phyloP scores from a whole-genome alignment of 176 grass and related monocot species.

The Carex kokanica region DNA sequence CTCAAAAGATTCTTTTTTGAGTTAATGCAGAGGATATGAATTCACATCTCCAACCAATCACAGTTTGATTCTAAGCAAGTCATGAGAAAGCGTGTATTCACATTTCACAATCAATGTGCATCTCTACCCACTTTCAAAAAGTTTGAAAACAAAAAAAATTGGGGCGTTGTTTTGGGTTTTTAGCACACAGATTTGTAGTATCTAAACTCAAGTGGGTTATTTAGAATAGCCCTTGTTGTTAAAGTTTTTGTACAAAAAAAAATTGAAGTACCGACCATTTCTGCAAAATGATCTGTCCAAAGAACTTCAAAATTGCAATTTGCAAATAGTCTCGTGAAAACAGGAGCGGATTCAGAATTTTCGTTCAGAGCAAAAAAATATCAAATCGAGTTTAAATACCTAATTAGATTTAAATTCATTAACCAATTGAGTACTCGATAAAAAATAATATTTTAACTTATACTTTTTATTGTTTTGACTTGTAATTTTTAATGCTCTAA shows the following conservation, averaged over 20 bases:
- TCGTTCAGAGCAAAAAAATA: no score
- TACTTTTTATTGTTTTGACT: no score
- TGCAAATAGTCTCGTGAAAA: conserved; percentile 1
- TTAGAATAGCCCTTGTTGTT: not conserved
- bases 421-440: no score
- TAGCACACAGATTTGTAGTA: not conserved
- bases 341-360: no score
- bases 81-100: conserved; percentile 11
- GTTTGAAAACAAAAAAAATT: not conserved
- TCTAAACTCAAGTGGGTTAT: not conserved
- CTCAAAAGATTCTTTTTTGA: no score
- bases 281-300: conserved; percentile 4
- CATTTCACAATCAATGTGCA: not conserved
- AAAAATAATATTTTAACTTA: no score
- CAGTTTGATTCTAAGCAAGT: conserved; percentile 9
- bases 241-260: not conserved
- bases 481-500: no score
- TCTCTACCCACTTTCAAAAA: not conserved
- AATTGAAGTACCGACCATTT: not conserved
- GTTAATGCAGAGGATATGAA: no score
- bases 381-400: no score
- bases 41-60: conserved; percentile 11
- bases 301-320: not conserved
- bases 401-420: no score
- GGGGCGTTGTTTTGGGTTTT: not conserved